Base-by-base conservation (phyloP, 2,329 filamentous ascomycete species). In the Phaeosphaeriaceae sp. region DNA sequence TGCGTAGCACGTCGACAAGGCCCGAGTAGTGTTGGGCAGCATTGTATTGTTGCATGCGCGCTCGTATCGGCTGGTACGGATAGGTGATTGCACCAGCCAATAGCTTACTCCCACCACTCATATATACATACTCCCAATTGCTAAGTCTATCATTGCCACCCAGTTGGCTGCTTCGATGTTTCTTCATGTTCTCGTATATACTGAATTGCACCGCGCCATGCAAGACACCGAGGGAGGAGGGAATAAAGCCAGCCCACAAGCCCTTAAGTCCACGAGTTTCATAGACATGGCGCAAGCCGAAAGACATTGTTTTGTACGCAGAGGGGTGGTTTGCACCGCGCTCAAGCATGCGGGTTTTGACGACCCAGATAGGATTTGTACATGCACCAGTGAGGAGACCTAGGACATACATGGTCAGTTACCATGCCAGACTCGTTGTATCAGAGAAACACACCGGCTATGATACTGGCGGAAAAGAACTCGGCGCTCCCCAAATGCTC, bases 321-420 rank as follows among this genome's bases (percentile, higher is more conserved):
- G 91, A 91, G 2, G 81, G 83, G 5, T 85, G 81, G 46, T 83
- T 80, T 41, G 84, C 83, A 59, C 94, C 90, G 3, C 90, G 92
- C 23, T 92, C 91, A 18, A 97, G 80, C 92, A 99, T 97, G 56
- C 94, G 88, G 7, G 93, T 97, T 79, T 97, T 97, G 72, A 99
- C 86, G 2, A 99, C 94, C 94, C 94, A 99, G 63, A 99, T 87
- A 2, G 94, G 94, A 71, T 97, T 97, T 23, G 94, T 97, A 58
- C 93, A 81, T 23, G 90, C 76, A 35, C 92, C 88, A 1, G 92
- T 96, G 33, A 90, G 74, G 15, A 88, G 79, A 23, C 93, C 92
- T 69, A 20, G 15, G n/a, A 11, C 23, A 11, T 26, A 26, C 67
- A 20, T 3, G 12, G 33, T 55, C 21, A 57, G 42, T 50, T 15